Conservation (phyloP, 371 early-diverging fungal species). For the Caulochytrium protostelioides region DNA sequence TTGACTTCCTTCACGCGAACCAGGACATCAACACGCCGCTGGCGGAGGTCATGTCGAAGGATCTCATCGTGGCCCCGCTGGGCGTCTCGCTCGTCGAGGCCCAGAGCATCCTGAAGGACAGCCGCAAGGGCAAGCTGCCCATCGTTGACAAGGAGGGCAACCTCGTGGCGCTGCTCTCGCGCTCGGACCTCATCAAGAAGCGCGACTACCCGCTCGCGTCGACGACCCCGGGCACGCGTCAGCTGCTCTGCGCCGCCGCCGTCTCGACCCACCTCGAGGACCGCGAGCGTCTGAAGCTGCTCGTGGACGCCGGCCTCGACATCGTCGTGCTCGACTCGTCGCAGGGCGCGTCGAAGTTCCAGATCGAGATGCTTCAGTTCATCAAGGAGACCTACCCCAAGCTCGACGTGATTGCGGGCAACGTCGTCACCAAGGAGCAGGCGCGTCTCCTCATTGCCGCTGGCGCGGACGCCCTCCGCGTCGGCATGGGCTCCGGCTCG, state of each 20-base stretch:
- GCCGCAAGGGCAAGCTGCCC: conserved; percentile 90
- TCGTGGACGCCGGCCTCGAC: conserved; percentile 84
- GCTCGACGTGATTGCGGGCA: conserved; percentile 83
- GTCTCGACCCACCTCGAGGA: conserved; percentile 82
- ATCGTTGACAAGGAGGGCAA: conserved; percentile 62
- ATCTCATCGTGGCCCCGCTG: conserved; percentile 59
- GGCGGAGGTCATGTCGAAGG: conserved; percentile 69
- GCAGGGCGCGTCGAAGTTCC: conserved; percentile 83
- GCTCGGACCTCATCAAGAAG: conserved; percentile 90
- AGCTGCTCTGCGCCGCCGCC: conserved; percentile 82
- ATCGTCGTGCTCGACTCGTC: conserved; percentile 79
- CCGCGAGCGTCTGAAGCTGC: conserved; percentile 48
- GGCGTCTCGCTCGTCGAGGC: conserved; percentile 77
- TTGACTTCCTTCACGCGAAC: conserved; percentile 51
- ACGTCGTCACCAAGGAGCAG: conserved; percentile 89
- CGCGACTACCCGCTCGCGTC: conserved; percentile 78
- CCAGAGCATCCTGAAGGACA: conserved; percentile 59
- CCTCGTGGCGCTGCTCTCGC: conserved; percentile 74
- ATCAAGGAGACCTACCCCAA: conserved; percentile 55
- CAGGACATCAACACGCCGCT: conserved; percentile 8
- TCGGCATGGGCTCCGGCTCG: conserved; percentile 92
- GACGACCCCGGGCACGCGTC: conserved; percentile 58
- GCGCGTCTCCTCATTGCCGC: conserved; percentile 75
- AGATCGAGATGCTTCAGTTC: conserved; percentile 79
- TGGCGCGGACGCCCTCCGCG: conserved; percentile 83